Evolutionary conservation across 345 rosid genomes (phyloP).

Genomic region (Crucihimalaya himalaica): DNA sequence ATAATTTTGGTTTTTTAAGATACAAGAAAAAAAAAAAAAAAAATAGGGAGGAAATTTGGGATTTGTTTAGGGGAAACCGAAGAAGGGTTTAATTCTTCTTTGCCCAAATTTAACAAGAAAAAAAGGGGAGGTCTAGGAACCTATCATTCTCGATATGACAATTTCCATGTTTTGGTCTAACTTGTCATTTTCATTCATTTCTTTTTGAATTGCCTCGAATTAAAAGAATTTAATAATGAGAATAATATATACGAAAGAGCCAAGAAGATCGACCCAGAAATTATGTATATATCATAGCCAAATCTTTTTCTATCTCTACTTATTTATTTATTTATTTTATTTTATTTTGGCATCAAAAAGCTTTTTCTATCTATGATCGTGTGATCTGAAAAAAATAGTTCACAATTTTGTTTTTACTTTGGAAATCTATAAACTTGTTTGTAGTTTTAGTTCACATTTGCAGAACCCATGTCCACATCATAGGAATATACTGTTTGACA

Average conservation of each 20-base stretch:
- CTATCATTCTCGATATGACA: constrained; percentile 21
- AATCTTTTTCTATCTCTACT: background rate
- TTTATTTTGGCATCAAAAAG: background rate
- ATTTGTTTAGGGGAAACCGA: background rate
- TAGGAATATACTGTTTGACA: background rate
- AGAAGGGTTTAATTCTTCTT: background rate
- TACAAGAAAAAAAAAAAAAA: background rate
- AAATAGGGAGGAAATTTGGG: background rate
- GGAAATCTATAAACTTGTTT: background rate
- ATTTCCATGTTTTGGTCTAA: constrained; percentile 14
- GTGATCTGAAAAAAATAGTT: background rate
- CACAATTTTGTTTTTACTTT: background rate
- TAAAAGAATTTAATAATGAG: background rate
- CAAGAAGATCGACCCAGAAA: background rate
- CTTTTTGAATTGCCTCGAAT: background rate
- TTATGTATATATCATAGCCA: background rate
- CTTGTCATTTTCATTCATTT: background rate
- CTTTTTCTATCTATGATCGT: background rate
- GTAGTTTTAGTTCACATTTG: background rate
- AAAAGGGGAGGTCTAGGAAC: constrained; percentile 14
- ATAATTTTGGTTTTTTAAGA: background rate
- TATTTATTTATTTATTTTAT: too few relatives aligned
- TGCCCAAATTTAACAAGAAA: background rate
- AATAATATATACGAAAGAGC: background rate
- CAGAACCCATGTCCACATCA: background rate